Evolutionary conservation across 192 early-diverging fungal genomes (phyloP).

Genomic region (Diversispora epigaea): DNA sequence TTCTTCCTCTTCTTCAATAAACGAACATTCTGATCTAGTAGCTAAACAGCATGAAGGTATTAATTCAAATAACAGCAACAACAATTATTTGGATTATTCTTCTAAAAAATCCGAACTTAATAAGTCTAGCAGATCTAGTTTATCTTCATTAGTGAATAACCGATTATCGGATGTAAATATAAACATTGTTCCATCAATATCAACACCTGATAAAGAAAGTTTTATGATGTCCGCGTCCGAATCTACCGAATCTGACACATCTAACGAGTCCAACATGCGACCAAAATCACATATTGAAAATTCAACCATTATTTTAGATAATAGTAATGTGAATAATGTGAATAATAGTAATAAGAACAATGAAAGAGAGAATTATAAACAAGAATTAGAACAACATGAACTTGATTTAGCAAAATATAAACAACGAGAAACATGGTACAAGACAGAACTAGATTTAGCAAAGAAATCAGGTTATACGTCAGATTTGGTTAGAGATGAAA

Average conservation of each 20-base stretch:
- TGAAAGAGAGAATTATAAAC: slow-evolving; percentile 30
- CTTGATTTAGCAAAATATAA: slow-evolving; percentile 36
- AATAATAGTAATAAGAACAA: slow-evolving; percentile 6
- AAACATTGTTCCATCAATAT: neutral
- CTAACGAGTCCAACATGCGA: neutral
- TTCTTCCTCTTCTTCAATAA: too few species aligned
- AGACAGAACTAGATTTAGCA: slow-evolving; percentile 41
- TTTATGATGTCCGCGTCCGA: neutral
- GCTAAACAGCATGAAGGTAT: too few species aligned
- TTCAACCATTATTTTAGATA: too few species aligned
- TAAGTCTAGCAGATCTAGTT: too few species aligned
- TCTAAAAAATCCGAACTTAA: too few species aligned
- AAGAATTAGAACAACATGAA: slow-evolving; percentile 36
- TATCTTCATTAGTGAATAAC: too few species aligned
- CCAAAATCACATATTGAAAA: too few species aligned
- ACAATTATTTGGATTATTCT: too few species aligned
- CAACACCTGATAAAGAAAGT: neutral
- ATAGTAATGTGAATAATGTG: neutral
- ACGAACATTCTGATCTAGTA: too few species aligned
- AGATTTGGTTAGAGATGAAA: slow-evolving; percentile 25
- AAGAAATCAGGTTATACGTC: slow-evolving; percentile 33
- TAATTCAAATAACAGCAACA: too few species aligned
- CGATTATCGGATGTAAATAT: too few species aligned
- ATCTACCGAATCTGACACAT: neutral
- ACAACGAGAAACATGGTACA: slow-evolving; percentile 48